Evolutionary conservation across 2,329 filamentous ascomycete genomes (phyloP), one percentile per base, ranked within the genome.

Genomic region (Fusarium lyarnte): DNA sequence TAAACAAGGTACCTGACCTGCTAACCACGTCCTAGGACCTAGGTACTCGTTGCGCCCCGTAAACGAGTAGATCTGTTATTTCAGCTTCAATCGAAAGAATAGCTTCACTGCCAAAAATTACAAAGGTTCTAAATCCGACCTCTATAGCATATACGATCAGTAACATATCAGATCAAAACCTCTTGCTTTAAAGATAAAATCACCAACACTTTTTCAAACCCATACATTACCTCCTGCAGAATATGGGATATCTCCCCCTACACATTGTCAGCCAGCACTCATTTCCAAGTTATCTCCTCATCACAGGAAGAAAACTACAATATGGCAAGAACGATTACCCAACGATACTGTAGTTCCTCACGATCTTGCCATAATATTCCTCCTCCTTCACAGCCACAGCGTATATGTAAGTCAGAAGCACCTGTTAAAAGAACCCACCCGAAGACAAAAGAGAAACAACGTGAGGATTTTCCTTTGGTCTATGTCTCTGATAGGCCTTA

Each of bases 111-210:
- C 2, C 4, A n/a, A 3, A 27, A 4, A 14, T 16, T 17, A 3
- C 9, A 2, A 21, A 12, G 17, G 11, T 8, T 19, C 7, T 11
- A 19, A 19, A 38, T 2, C 7, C 5, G 6, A 17, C 1, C 14
- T 9, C 41, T 25, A 14, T 17, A 13, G 17, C 7, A 21, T 27
- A 27, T 13, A 3, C 13, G 17, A 17, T 13, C 42, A 8, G 11
- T 12, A 13, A 19, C 16, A 25, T 19, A 1, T 2, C 16, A 13
- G 23, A 1, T 7, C 4, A 45, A 45, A 4, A 10, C 5, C 13
- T 9, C 1, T 8, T 42, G 14, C n/a, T 17, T 8, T 42, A 9
- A 49, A 27, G 9, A 38, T 7, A 8, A 11, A 39, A 39, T 21
- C 12, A 5, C 16, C 19, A 29, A 7, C 17, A 53, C 21, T 5